These are phyloP conservation scores for Solanum piurae DNA, from an alignment of 257 asterid species.

Conservation along the genomic window DNA sequence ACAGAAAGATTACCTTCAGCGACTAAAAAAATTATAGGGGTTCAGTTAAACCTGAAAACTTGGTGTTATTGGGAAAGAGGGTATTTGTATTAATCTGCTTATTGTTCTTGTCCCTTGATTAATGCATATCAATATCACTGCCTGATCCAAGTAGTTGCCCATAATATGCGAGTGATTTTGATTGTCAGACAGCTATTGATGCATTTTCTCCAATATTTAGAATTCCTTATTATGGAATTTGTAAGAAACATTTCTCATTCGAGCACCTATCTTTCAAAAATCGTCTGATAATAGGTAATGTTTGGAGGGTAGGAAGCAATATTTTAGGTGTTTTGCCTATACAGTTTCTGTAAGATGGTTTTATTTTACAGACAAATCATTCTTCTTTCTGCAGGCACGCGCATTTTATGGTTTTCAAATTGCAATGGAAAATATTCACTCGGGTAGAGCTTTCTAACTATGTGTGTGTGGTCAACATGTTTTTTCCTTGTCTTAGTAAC, in stretches of 20 bases:
- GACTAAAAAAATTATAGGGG: background rate
- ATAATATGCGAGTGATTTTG: background rate
- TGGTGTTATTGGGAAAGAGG: background rate
- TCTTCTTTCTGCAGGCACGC: constrained; percentile 44
- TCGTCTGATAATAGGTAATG: background rate
- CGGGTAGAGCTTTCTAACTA: constrained; percentile 37
- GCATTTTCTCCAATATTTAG: background rate
- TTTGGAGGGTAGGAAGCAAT: background rate
- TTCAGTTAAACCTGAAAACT: background rate
- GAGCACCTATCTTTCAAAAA: background rate
- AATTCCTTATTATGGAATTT: background rate
- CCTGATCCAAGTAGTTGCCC: background rate
- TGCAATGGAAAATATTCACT: constrained; percentile 78
- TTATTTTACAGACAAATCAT: constrained; percentile 3
- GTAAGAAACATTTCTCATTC: background rate
- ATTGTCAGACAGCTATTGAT: background rate
- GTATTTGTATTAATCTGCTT: background rate
- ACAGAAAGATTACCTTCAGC: background rate
- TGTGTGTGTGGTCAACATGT: background rate
- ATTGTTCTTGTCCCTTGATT: background rate
- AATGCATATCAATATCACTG: background rate
- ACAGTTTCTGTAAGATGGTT: background rate
- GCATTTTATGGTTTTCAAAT: constrained; percentile 83
- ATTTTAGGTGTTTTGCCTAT: background rate
- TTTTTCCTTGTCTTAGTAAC: background rate